These are phyloP conservation scores for Endogone sp. DNA, from an alignment of 192 early-diverging fungal species.

Conservation along the genomic window DNA sequence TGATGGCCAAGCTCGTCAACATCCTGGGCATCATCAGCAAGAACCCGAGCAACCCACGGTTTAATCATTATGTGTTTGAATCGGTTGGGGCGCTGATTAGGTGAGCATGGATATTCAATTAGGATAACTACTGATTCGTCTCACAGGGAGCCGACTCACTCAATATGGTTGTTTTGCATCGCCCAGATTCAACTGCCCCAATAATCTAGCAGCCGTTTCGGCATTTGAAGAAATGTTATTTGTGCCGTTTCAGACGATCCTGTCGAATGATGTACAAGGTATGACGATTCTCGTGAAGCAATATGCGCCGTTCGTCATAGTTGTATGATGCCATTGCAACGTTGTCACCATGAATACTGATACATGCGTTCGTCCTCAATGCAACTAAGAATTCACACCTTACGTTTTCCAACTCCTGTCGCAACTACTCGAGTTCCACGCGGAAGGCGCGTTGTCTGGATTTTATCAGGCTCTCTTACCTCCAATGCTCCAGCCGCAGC, in stretches of 20 bases:
- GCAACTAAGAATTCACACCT: slow-evolving; percentile 84
- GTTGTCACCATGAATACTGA: too few species aligned
- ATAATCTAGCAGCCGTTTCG: slow-evolving; percentile 58
- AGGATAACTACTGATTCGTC: too few species aligned
- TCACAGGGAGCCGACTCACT: too few species aligned
- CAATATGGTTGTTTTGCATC: background rate
- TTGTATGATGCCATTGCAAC: too few species aligned
- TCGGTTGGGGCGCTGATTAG: slow-evolving; percentile 81
- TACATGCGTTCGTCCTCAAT: too few species aligned
- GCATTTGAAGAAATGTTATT: slow-evolving; percentile 88
- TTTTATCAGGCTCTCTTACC: slow-evolving; percentile 71
- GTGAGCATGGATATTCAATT: slow-evolving; percentile 22
- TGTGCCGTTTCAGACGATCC: slow-evolving; percentile 83
- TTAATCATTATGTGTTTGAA: slow-evolving; percentile 98
- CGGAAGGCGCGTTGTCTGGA: slow-evolving; percentile 55
- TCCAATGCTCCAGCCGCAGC: slow-evolving; percentile 75
- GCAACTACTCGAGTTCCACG: slow-evolving; percentile 80
- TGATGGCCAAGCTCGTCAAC: slow-evolving; percentile 70
- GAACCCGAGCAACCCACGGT: slow-evolving; percentile 97
- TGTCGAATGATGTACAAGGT: slow-evolving; percentile 75
- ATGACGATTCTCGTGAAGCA: background rate
- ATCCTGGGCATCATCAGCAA: slow-evolving; percentile 82
- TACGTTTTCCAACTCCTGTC: slow-evolving; percentile 97
- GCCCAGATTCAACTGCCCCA: slow-evolving; percentile 73
- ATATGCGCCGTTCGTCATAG: background rate